phyloP scores from a whole-genome alignment of 2,329 filamentous ascomycete genomes.

The Cladophialophora chaetospira region DNA sequence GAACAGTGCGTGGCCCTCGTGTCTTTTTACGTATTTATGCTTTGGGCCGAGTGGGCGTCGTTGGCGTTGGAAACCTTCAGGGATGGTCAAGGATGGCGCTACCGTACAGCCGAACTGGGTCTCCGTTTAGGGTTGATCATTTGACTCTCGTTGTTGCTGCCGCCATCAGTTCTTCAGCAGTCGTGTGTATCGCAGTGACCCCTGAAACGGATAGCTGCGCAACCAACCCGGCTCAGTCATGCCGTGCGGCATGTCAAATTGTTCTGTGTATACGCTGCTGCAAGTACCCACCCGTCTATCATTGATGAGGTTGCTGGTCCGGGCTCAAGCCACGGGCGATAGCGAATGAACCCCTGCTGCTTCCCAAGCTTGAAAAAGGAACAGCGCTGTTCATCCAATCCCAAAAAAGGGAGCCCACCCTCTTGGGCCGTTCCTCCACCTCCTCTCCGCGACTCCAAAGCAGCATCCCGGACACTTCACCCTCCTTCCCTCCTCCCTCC shows the following conservation, averaged over 20 bases:
- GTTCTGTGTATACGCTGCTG: background rate
- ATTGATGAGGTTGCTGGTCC: background rate
- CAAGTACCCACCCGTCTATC: background rate
- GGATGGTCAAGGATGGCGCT: background rate
- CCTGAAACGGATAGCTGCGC: slow-evolving; percentile 2
- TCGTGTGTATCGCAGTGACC: no score
- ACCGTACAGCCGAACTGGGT: slow-evolving; percentile 3
- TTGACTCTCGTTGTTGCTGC: slow-evolving; percentile 5
- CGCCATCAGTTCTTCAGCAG: background rate
- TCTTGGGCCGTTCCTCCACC: no score
- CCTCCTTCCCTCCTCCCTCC: slow-evolving; percentile 12
- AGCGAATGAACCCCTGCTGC: background rate
- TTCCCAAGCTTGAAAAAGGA: background rate
- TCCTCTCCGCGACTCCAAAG: background rate
- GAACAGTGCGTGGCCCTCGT: no score
- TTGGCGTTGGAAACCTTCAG: slow-evolving; percentile 2
- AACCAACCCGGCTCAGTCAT: background rate
- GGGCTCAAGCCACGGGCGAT: background rate
- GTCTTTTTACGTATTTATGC: no score
- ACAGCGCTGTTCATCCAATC: background rate
- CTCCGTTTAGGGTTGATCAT: background rate
- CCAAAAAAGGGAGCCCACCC: background rate
- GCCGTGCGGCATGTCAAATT: background rate
- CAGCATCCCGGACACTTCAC: background rate
- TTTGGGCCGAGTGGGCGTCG: slow-evolving; percentile 4